phyloP scores from a whole-genome alignment of 192 early-diverging fungal genomes.

The Chytriomyces sp. region DNA sequence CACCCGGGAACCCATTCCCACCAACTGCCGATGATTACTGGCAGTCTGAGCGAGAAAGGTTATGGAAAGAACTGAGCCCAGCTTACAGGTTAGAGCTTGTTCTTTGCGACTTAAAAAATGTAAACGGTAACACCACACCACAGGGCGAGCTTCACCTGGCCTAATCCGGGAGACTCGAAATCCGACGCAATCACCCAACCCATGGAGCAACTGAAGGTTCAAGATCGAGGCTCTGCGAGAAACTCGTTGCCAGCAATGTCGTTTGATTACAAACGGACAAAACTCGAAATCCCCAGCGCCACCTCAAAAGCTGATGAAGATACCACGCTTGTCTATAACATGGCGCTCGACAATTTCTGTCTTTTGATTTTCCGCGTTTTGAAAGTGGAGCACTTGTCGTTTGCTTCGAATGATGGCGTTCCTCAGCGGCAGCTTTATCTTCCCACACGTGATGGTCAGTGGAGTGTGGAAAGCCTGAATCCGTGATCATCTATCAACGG shows the following conservation, averaged over 20 bases:
- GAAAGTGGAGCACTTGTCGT: constrained; percentile 62
- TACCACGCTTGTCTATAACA: constrained; percentile 64
- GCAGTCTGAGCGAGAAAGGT: constrained; percentile 63
- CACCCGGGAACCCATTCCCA: constrained; percentile 11
- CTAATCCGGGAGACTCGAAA: constrained; percentile 57
- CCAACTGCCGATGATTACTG: constrained; percentile 63
- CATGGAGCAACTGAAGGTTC: background rate
- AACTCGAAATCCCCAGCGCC: background rate
- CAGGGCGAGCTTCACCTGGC: constrained; percentile 76
- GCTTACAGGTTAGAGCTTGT: constrained; percentile 29
- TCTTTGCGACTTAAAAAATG: background rate
- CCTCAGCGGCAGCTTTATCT: constrained; percentile 39
- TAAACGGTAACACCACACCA: background rate
- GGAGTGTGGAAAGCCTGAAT: constrained; percentile 44
- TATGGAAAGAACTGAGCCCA: constrained; percentile 64
- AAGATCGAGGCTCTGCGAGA: background rate
- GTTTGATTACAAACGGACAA: constrained; percentile 9
- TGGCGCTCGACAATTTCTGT: constrained; percentile 78
- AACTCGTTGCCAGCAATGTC: background rate
- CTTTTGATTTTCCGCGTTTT: constrained; percentile 69
- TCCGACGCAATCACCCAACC: background rate
- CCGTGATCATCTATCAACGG: constrained; percentile 21
- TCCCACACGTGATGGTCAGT: constrained; percentile 37
- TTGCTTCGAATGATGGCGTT: constrained; percentile 13
- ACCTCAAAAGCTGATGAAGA: constrained; percentile 48